These are phyloP conservation scores for Geosmithia putterillii DNA, from an alignment of 2,329 filamentous ascomycete species.

Conservation along the genomic window DNA sequence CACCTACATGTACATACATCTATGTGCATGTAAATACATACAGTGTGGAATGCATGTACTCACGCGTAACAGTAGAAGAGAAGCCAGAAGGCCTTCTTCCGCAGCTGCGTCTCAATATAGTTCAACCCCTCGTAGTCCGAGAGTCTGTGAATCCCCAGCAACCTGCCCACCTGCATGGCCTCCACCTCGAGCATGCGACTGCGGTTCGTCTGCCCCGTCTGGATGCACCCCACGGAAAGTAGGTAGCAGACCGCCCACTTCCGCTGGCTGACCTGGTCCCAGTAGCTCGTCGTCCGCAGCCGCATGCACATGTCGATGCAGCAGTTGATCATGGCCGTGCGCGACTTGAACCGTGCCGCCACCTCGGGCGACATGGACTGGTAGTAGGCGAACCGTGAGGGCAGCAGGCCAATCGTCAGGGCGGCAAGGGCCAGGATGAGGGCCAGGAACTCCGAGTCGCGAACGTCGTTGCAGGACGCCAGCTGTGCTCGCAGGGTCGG, in stretches of 20 bases:
- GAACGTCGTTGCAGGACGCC: constrained; percentile 8
- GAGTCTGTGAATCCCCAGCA: constrained; percentile 17
- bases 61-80: constrained; percentile 17
- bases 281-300: constrained; percentile 9
- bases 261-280: constrained; percentile 15
- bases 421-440: constrained; percentile 12
- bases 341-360: constrained; percentile 10
- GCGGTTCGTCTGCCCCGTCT: constrained; percentile 20
- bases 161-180: constrained; percentile 17
- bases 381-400: constrained; percentile 12
- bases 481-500: constrained; percentile 12
- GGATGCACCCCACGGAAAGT: constrained; percentile 16
- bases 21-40: background rate
- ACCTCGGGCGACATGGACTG: constrained; percentile 7
- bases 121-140: constrained; percentile 17
- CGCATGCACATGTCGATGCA: constrained; percentile 12
- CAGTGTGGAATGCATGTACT: background rate
- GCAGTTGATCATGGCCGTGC: constrained; percentile 12
- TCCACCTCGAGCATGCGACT: constrained; percentile 22
- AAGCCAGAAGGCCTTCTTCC: constrained; percentile 23
- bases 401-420: constrained; percentile 11
- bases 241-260: constrained; percentile 21
- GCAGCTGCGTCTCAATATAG: constrained; percentile 17
- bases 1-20: too few relatives aligned
- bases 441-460: constrained; percentile 11